Percentiles rank a stretch among this genome's conserved stretches.
Conservation (phyloP, 805 yeast genomes). For the Candida peoriensis region DNA sequence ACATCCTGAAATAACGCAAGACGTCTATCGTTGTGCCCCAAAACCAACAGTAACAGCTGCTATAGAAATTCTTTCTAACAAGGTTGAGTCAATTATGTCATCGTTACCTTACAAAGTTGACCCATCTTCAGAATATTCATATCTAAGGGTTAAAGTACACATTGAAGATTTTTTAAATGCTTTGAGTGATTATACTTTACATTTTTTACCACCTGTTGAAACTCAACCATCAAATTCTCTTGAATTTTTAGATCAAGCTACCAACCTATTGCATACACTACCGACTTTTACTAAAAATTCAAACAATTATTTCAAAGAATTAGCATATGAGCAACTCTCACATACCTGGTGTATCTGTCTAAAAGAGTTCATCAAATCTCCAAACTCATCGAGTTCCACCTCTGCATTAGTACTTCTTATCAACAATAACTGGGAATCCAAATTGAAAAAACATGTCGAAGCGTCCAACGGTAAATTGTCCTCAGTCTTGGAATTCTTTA, state of each 20-base stretch:
- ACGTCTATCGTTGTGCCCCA: conserved; percentile 49
- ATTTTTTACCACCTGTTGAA: conserved; percentile 69
- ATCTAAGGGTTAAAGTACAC: conserved; percentile 61
- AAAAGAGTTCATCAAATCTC: conserved; percentile 24
- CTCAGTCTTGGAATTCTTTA: conserved; percentile 40
- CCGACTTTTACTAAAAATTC: conserved; percentile 57
- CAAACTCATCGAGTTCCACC: conserved; percentile 20
- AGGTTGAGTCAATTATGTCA: conserved; percentile 34
- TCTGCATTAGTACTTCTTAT: conserved; percentile 34
- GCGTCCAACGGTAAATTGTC: conserved; percentile 36
- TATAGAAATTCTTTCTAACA: conserved; percentile 40
- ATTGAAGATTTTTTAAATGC: conserved; percentile 67
- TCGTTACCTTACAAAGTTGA: conserved; percentile 76
- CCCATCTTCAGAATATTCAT: conserved; percentile 67
- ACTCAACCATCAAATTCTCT: conserved; percentile 45
- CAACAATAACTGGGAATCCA: conserved; percentile 34
- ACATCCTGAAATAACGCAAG: conserved; percentile 58
- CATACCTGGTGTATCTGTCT: conserved; percentile 51
- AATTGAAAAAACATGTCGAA: conserved; percentile 41
- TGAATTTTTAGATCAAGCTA: conserved; percentile 57
- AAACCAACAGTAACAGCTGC: conserved; percentile 51
- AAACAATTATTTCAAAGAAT: conserved; percentile 35
- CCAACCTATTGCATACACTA: conserved; percentile 52
- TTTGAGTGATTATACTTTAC: conserved; percentile 68
- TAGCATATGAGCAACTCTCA: conserved; percentile 58